Base-by-base conservation (phyloP, 1,284 basidiomycete species). In the Ustilago sp. region DNA sequence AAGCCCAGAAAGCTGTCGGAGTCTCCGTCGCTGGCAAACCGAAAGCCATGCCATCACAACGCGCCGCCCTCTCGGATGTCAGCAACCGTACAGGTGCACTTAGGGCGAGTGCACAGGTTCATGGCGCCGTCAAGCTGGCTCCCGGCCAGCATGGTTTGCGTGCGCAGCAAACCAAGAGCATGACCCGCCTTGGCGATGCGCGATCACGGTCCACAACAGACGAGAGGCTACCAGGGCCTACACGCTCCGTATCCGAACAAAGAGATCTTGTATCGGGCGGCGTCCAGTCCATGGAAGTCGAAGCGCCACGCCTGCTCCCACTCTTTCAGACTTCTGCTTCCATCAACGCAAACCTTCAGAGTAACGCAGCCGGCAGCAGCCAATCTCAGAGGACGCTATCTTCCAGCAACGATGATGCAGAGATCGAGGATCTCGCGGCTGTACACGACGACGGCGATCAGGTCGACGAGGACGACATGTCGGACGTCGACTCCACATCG, bases 51-150 rank as follows among this genome's bases (percentile, higher is more conserved):
- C 64, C 64, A 13, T 31, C 48, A 13, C 70, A 63, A 54, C 67
- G 75, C 9, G 63, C 63, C 17, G 75, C 75, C 28, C 71, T 77
- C 19, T 66, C 71, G 1, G 75, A 77, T 63, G 71, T 77, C 60
- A 77, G 68, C 64, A 77, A 77, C 39, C 67, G 75, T 41, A 61
- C 63, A 31, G 68, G 60, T 45, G 53, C 19, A 5, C 57, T 39
- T 4, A 50, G 68, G 36, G 52, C 17, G 15, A 45, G 43, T 17
- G 60, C 52, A 28, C 54, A 53, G 13, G 43, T 54, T 15, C 66
- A 74, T 50, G 71, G 71, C 51, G 43, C 59, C 7, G 47, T 41
- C 59, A 74, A 68, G 51, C 51, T 63, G 43, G 61, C 54, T 2
- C 70, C 65, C 3, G 71, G 70, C 56, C 70, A 73, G 17, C 53